phyloP scores from a whole-genome alignment of 768 basidiomycete genomes.

The Mycena sanguinolenta region DNA sequence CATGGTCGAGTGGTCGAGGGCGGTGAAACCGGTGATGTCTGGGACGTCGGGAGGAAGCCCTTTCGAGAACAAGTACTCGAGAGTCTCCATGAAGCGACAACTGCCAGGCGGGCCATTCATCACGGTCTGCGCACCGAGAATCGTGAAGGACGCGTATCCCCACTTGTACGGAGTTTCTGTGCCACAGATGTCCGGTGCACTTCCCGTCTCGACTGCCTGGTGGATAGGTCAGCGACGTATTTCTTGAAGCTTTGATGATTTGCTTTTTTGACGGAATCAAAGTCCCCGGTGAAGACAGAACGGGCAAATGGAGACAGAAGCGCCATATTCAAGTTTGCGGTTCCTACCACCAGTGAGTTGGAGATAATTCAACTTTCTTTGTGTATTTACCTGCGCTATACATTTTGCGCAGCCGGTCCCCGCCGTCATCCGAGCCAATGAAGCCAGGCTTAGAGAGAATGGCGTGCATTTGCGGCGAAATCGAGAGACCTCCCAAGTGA shows the following conservation, averaged over 20 bases:
- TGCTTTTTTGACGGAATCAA: constrained; percentile 41
- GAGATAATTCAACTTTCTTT: too few species aligned
- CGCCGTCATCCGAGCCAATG: too few species aligned
- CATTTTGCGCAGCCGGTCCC: too few species aligned
- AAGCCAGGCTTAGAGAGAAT: too few species aligned
- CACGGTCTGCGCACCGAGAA: constrained; percentile 58
- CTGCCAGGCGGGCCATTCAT: constrained; percentile 17
- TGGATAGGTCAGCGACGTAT: not conserved
- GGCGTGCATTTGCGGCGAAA: too few species aligned
- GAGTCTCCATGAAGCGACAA: constrained; percentile 48
- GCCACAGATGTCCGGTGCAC: constrained; percentile 52
- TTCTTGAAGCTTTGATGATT: not conserved
- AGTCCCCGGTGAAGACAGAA: constrained; percentile 43
- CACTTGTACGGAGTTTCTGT: constrained; percentile 59
- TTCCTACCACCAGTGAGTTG: constrained; percentile 34
- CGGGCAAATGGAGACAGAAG: constrained; percentile 48
- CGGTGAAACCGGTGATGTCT: constrained; percentile 64
- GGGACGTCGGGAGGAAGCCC: constrained; percentile 56
- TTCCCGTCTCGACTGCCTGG: constrained; percentile 46
- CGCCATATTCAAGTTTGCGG: constrained; percentile 40
- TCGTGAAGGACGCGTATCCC: constrained; percentile 56
- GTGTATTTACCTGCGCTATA: too few species aligned
- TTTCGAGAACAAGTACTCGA: constrained; percentile 56
- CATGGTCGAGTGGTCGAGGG: constrained; percentile 62
- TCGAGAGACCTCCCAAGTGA: too few species aligned